Base-by-base conservation (phyloP, 2,329 filamentous ascomycete species). In the Talaromyces sp. region DNA sequence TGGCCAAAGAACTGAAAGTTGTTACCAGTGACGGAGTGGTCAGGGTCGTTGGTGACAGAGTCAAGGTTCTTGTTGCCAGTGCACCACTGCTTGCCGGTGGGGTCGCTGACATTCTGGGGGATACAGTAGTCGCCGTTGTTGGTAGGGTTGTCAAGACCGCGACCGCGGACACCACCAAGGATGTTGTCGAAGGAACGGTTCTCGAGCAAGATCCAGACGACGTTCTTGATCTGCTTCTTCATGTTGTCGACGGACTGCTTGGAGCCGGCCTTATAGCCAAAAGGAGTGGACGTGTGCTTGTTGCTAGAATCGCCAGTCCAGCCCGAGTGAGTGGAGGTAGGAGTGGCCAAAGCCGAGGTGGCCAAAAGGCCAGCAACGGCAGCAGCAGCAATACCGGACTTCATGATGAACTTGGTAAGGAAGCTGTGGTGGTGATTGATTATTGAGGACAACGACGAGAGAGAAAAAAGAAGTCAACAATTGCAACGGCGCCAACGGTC, bases 351-450 rank as follows among this genome's bases (percentile, higher is more conserved):
- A 13, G 60, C 54, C 25, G 64, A 66, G 25, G 40, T 53, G 54
- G 64, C 64, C 64, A 66, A 58, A 34, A 66, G 64, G 64, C 64
- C 64, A 25, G 53, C 53, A 58, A 59, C 53, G 22, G 63, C 38
- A 19, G 63, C 53, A 29, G 51, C 60, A 59, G 60, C 64, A 59
- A 66, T 43, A 47, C 45, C 61, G 19, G 64, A 59, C 64, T 66
- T 66, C 64, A 66, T 66, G 45, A 5, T 43, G 60, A 43, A 10
- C 38, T n/a, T 43, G 68, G 86, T 83, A 95, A 76, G 88, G 91
- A 67, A 80, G n/a, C 13, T 58, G 5, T 5, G 34, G 19, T 8
- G 22, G 36, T 31, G n/a, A 13, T 31, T 56, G 61, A 58, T n/a
- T 56, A 1, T 54, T 13, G 34, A 54, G 15, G 17, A 40, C 56